Evolutionary conservation across 495 filamentous ascomycete species (phyloP).

Genomic region (Penicillium pancosmium): DNA sequence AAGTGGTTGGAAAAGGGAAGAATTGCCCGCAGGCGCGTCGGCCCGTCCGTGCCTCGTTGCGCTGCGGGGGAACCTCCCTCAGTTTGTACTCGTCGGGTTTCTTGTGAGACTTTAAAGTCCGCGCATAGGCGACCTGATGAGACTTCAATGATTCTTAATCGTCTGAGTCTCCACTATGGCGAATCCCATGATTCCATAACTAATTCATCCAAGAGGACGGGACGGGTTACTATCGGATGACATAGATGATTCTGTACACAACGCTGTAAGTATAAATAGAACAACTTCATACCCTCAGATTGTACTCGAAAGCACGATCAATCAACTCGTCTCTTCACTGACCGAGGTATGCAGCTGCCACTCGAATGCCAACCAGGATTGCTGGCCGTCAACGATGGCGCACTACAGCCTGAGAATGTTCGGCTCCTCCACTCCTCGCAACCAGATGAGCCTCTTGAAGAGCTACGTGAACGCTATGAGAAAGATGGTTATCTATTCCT

Average conservation of each 20-base stretch:
- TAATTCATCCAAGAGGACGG: no score
- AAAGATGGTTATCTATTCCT: conserved; percentile 26
- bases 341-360: neutral
- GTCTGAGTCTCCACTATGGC: no score
- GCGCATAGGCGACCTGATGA: no score
- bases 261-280: no score
- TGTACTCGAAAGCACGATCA: no score
- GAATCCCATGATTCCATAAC: no score
- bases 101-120: neutral
- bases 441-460: neutral
- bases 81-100: neutral
- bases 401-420: neutral
- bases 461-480: conserved; percentile 3
- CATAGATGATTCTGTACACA: no score
- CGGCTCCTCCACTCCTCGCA: neutral
- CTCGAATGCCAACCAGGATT: conserved; percentile 1
- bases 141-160: no score
- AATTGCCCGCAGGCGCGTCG: neutral
- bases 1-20: neutral
- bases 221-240: no score
- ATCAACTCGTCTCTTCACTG: neutral
- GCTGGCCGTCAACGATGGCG: conserved; percentile 11
- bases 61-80: neutral
- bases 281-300: no score
- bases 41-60: conserved; percentile 1